Evolutionary conservation across 2,329 filamentous ascomycete genomes (phyloP), one percentile per base, ranked within the genome.

Genomic region (Pseudocercospora pini-densiflorae): DNA sequence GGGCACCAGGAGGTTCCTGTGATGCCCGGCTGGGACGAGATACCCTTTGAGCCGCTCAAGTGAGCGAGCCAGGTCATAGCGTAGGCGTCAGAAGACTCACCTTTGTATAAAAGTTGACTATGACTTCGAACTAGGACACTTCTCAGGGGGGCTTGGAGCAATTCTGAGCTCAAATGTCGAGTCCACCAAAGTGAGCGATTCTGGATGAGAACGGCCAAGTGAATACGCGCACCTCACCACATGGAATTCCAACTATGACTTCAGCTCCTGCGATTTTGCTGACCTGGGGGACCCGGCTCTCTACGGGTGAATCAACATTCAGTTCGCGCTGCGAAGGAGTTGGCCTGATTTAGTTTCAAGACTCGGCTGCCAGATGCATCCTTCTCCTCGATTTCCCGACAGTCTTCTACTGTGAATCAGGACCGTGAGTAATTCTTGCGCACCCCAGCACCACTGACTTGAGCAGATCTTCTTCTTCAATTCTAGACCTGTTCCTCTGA

Each of bases 381-480:
- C 10, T 33, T 33, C 9, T 33, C 9, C 5, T 10, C 29, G 6
- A 3, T 8, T 8, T 33, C 31, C 31, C 10, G 31, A 33, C 2
- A 8, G 31, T 12, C 1, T 4, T 3, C 10, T 12, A 33, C 31
- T 33, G 10, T 33, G 31, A 33, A 33, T 33, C 31, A 2, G 43
- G 43, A 23, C 43, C 43, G 43, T 47, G 43, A 23, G 43, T 7
- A 5, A 47, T 47, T 2, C 16, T 47, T 7, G 43, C 43, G n/a
- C 43, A 47, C 7, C 43, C 43, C n/a, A 19, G 16, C 16, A 23
- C 21, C n/a, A 47, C 43, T 1, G 43, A 62, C 61, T 79, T 81
- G 40, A 80, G 65, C 65, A 75, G 68, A 63, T 79, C 77, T 3
- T 71, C 69, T 61, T 73, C 63, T 9, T 75, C 67, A 40, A 80